Conservation (phyloP, 768 basidiomycete genomes). For the Chalciporus piperatus region DNA sequence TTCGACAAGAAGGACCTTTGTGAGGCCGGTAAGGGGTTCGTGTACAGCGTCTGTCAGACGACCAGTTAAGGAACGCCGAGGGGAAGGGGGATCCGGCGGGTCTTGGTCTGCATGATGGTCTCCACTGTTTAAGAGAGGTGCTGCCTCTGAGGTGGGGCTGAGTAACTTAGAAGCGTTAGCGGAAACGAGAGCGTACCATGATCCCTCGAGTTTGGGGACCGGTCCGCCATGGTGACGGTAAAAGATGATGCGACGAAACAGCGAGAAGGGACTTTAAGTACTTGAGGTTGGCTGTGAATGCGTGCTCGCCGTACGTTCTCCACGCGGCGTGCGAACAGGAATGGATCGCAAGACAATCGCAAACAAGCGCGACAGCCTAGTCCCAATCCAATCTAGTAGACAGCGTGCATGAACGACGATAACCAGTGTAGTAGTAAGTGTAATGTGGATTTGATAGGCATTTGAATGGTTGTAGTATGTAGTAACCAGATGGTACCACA, state of each 20-base stretch:
- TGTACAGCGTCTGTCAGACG: conserved; percentile 54
- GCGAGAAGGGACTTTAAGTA: conserved; percentile 28
- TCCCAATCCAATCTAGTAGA: too few species aligned
- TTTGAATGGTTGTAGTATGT: too few species aligned
- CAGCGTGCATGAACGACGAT: too few species aligned
- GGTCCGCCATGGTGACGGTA: conserved; percentile 51
- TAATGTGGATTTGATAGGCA: too few species aligned
- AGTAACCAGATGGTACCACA: too few species aligned
- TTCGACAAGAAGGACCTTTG: conserved; percentile 76
- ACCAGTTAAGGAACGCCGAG: conserved; percentile 30
- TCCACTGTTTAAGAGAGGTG: conserved; percentile 57
- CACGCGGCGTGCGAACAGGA: conserved; percentile 21
- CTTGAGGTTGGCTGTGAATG: conserved; percentile 11
- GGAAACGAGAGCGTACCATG: conserved; percentile 39
- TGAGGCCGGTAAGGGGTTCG: conserved; percentile 79
- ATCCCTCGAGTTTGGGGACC: conserved; percentile 58
- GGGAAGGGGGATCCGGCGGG: conserved; percentile 33
- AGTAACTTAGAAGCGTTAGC: background rate
- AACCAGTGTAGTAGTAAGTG: too few species aligned
- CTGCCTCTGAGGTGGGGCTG: conserved; percentile 46
- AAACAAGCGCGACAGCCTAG: conserved; percentile 11
- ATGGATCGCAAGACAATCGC: conserved; percentile 11
- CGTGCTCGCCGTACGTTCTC: conserved; percentile 26
- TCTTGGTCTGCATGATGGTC: conserved; percentile 40
- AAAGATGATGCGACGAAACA: conserved; percentile 7